Conservation (phyloP, 163 green algal genomes). For the Scenedesmus sp. region DNA sequence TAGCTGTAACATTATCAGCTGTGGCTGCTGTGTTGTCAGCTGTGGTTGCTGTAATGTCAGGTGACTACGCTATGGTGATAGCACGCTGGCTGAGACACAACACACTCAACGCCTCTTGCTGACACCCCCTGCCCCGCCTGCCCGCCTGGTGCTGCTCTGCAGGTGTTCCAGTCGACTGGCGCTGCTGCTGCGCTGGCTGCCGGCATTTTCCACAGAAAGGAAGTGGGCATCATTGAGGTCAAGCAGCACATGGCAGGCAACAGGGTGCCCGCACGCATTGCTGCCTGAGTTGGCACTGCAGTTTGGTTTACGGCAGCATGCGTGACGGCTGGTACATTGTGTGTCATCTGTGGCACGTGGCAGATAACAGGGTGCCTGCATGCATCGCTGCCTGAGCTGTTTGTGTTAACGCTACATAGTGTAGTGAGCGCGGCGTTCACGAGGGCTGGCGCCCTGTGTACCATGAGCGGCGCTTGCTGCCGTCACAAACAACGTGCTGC, state of each 20-base stretch:
- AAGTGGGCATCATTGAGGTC: constrained; percentile 92
- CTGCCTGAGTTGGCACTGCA: neutral
- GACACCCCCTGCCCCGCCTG: neutral
- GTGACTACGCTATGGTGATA: no score
- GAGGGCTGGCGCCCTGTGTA: no score
- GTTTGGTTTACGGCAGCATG: neutral
- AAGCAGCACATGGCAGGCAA: constrained; percentile 91
- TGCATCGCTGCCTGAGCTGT: no score
- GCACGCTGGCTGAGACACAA: neutral
- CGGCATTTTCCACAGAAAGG: constrained; percentile 97
- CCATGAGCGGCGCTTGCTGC: no score
- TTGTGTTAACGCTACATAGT: no score
- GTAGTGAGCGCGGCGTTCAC: no score
- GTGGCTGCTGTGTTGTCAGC: no score
- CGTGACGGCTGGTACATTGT: neutral
- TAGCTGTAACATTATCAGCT: no score
- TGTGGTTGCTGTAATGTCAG: no score
- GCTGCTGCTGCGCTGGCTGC: constrained; percentile 95
- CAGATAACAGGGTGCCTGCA: no score
- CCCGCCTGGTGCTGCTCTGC: neutral
- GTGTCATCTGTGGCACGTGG: no score
- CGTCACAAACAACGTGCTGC: no score
- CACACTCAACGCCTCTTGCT: neutral
- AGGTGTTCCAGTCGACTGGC: constrained; percentile 89
- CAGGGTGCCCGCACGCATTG: constrained; percentile 73